A percentile compares a stretch with the other conserved stretches of the same genome.
Conservation (phyloP, 441 rosid species). For the Euphorbia celastroides region DNA sequence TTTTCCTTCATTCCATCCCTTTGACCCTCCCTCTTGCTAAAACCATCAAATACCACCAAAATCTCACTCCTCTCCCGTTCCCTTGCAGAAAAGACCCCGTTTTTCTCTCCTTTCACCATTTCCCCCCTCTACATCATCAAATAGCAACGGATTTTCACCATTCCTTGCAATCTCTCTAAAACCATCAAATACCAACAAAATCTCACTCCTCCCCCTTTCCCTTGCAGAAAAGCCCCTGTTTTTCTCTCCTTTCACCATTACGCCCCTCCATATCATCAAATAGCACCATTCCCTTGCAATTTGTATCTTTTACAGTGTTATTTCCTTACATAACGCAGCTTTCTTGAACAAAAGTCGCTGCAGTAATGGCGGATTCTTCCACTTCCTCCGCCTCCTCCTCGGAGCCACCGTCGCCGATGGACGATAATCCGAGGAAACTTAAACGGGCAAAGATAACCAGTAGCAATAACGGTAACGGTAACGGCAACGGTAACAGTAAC, state of each 20-base stretch:
- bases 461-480: conserved; percentile 13
- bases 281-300: no score
- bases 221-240: no score
- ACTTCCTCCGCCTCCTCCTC: conserved; percentile 7
- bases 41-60: not conserved
- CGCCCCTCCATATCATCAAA: no score
- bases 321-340: not conserved
- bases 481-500: conserved; percentile 16
- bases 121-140: no score
- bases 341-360: not conserved
- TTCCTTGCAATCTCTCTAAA: not conserved
- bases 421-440: conserved; percentile 12
- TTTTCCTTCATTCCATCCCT: not conserved
- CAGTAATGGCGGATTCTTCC: not conserved
- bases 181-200: not conserved
- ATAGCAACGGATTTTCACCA: no score
- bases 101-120: no score
- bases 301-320: no score
- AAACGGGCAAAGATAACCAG: conserved; percentile 2
- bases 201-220: not conserved
- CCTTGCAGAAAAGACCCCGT: no score
- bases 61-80: not conserved
- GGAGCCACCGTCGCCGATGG: conserved; percentile 3
- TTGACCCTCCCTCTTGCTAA: not conserved
- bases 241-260: no score